These are phyloP conservation scores for Globisporangium nagaii DNA, from an alignment of 352 stramenopile species.

Conservation along the genomic window DNA sequence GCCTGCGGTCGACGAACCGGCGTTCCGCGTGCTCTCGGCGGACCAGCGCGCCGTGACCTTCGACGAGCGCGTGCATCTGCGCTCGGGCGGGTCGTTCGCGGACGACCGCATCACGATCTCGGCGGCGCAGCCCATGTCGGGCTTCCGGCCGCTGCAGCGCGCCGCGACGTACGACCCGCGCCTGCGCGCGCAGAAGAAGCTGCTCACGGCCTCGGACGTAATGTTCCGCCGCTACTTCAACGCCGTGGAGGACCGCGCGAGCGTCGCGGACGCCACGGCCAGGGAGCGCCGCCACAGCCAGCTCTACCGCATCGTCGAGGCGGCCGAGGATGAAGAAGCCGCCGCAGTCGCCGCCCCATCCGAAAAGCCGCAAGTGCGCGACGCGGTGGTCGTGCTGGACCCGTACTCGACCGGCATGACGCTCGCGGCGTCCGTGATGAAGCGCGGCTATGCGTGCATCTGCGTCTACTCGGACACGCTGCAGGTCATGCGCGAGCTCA, in stretches of 20 bases:
- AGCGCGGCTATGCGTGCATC: slow-evolving; percentile 80
- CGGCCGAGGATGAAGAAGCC: slow-evolving; percentile 13
- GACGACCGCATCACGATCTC: slow-evolving; percentile 46
- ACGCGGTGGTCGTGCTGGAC: slow-evolving; percentile 92
- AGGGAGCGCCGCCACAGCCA: slow-evolving; percentile 20
- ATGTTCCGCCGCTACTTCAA: slow-evolving; percentile 83
- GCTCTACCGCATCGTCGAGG: slow-evolving; percentile 61
- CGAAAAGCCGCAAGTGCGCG: background rate
- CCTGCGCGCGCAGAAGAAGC: slow-evolving; percentile 44
- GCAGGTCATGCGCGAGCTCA: slow-evolving; percentile 63
- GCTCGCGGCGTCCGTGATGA: slow-evolving; percentile 84
- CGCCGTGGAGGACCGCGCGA: slow-evolving; percentile 54
- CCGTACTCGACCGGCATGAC: slow-evolving; percentile 94
- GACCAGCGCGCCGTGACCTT: slow-evolving; percentile 79
- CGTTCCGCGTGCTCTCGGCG: slow-evolving; percentile 60
- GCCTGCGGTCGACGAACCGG: slow-evolving; percentile 3
- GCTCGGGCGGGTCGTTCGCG: slow-evolving; percentile 3
- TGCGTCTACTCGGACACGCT: slow-evolving; percentile 80
- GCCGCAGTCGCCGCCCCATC: slow-evolving; percentile 13
- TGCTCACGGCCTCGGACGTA: slow-evolving; percentile 74
- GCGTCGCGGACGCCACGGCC: slow-evolving; percentile 14
- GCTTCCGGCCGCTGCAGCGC: slow-evolving; percentile 68
- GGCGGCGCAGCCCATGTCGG: slow-evolving; percentile 40
- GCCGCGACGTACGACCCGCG: slow-evolving; percentile 76
- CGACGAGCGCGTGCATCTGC: slow-evolving; percentile 73